phyloP scores from a whole-genome alignment of 352 stramenopile genomes.

The Globisporangium apiculatum region DNA sequence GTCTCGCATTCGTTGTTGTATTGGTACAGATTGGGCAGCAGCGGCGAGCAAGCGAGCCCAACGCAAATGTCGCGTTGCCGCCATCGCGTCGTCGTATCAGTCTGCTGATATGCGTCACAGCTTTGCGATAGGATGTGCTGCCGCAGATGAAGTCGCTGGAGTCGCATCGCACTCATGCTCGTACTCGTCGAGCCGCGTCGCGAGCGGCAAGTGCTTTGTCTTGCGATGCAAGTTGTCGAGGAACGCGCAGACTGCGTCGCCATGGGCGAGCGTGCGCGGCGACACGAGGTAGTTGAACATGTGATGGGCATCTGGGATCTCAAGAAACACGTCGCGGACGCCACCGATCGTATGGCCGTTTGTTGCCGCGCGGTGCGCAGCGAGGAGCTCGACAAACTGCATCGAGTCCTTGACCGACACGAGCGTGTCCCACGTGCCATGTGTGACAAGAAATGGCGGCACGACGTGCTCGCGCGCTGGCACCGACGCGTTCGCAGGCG shows the following conservation, averaged over 20 bases:
- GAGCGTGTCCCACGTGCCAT: constrained; percentile 63
- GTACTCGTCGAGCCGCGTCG: background rate
- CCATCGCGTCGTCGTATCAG: too few relatives aligned
- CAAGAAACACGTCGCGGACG: constrained; percentile 56
- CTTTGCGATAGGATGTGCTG: background rate
- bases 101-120: background rate
- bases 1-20: too few relatives aligned
- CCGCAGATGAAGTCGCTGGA: background rate
- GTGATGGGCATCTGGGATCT: constrained; percentile 54
- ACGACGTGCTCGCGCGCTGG: constrained; percentile 23
- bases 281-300: constrained; percentile 75
- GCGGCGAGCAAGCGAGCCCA: too few relatives aligned
- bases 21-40: too few relatives aligned
- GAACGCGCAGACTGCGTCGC: constrained; percentile 60
- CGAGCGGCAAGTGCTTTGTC: constrained; percentile 22
- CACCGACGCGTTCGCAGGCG: constrained; percentile 14
- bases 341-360: constrained; percentile 7
- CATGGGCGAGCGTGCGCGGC: constrained; percentile 55
- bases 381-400: constrained; percentile 51
- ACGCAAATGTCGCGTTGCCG: too few relatives aligned
- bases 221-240: constrained; percentile 46
- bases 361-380: constrained; percentile 10
- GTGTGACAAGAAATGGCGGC: constrained; percentile 70
- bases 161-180: background rate
- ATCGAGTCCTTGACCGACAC: constrained; percentile 65